Base-by-base conservation (phyloP, 208 protist species). In the Acanthamoeba royreba region DNA sequence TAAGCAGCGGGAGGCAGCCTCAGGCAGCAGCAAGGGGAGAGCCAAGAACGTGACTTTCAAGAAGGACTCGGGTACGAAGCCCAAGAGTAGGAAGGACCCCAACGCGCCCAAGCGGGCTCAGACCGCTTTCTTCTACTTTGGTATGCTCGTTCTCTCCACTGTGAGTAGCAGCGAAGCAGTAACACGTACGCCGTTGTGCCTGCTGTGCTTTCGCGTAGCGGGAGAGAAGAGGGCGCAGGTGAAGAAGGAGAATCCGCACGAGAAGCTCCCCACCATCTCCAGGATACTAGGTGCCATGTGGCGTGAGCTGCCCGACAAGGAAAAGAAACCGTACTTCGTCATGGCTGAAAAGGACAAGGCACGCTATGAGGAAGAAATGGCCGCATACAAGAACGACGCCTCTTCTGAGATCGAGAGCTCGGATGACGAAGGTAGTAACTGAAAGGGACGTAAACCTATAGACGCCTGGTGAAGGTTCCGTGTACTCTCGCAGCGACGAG, bases 281-380 rank as follows among this genome's bases (percentile, higher is more conserved):
- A 88, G 88, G 61, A 15, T 22, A 1, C 61, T 93, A 7, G 90
- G 90, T 19, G 42, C n/a, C 4, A 47, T 49, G 38, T 93, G 90
- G 90, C 1, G 33, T 7, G 49, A 93, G 69, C 49, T 94, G 9
- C 33, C 46, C 33, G 92, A 94, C 33, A 45, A 94, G 81, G 5
- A 92, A 43, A 94, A 94, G 79, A 72, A 53, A 52, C 7, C 42
- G 28, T 94, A 72, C 83, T 7, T 17, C 33, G 46, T 93, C 4
- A 81, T 19, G 19, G 11, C 4, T 52, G 52, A 93, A 8, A 7
- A 92, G 72, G 92, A 94, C 92, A 94, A 94, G 40, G 45, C 55
- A 25, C 92, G 79, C 92, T 94, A 94, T 83, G 11, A 77, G 83
- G 19, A 94, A n/a, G 77, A 74, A 13, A 46, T 92, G 79, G 69